Evolutionary conservation across 352 stramenopile genomes (phyloP).

Genomic region (Globisporangium cystogenes): DNA sequence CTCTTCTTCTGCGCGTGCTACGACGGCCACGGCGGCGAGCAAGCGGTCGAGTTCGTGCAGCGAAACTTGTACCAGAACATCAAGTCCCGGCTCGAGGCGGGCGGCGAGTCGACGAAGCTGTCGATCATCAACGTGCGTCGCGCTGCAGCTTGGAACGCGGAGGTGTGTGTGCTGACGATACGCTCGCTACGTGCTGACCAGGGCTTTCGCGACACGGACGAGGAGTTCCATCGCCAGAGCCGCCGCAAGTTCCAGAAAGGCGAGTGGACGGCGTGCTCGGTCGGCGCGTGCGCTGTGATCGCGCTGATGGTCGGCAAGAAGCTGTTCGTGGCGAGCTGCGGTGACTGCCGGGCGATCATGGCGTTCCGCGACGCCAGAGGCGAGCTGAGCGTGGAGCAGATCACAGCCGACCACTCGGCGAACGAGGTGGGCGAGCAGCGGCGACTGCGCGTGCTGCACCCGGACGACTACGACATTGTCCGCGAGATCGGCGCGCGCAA

Average conservation of each 20-base stretch:
- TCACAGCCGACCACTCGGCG: slow-evolving; percentile 61
- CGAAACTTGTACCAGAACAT: slow-evolving; percentile 58
- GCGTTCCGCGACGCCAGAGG: slow-evolving; percentile 46
- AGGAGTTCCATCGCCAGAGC: slow-evolving; percentile 55
- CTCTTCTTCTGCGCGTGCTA: slow-evolving; percentile 74
- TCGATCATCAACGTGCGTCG: slow-evolving; percentile 34
- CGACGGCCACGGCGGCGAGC: slow-evolving; percentile 57
- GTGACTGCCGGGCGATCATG: slow-evolving; percentile 64
- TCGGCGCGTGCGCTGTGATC: slow-evolving; percentile 57
- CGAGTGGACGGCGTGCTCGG: slow-evolving; percentile 52
- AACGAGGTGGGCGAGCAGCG: slow-evolving; percentile 58
- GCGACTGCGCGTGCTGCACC: slow-evolving; percentile 44
- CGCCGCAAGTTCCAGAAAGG: slow-evolving; percentile 42
- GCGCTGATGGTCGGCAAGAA: slow-evolving; percentile 47
- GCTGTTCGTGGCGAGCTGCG: slow-evolving; percentile 58
- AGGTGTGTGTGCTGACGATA: too few relatives aligned
- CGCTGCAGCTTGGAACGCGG: neutral
- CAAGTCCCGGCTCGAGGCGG: slow-evolving; percentile 22
- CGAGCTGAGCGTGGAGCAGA: slow-evolving; percentile 51
- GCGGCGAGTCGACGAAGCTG: slow-evolving; percentile 26
- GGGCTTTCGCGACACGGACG: slow-evolving; percentile 53
- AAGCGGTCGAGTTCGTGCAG: slow-evolving; percentile 65
- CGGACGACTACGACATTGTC: slow-evolving; percentile 64
- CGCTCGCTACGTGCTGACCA: too few relatives aligned
- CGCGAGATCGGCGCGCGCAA: slow-evolving; percentile 60